Conservation (phyloP, 1,284 basidiomycete genomes). For the Caloboletus firmus region DNA sequence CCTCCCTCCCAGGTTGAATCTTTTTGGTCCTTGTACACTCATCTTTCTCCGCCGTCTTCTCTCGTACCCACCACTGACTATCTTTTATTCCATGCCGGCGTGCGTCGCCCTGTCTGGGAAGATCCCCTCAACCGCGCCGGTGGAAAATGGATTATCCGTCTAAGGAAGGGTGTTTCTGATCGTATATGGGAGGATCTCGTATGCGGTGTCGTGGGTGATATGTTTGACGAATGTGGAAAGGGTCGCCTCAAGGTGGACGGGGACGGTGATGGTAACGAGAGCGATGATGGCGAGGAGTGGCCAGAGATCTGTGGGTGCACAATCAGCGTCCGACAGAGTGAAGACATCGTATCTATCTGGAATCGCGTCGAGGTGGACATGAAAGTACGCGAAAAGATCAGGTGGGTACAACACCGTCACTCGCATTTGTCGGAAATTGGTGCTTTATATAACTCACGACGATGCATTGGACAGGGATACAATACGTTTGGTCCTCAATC, state of each 20-base stretch:
- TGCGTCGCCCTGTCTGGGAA: slow-evolving; percentile 87
- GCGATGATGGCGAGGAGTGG: slow-evolving; percentile 47
- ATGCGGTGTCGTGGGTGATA: slow-evolving; percentile 75
- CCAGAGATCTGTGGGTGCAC: slow-evolving; percentile 84
- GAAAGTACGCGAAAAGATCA: slow-evolving; percentile 69
- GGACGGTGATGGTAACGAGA: slow-evolving; percentile 38
- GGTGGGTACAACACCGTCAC: slow-evolving; percentile 44
- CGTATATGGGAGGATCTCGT: slow-evolving; percentile 82
- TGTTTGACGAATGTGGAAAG: slow-evolving; percentile 64
- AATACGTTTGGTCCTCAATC: slow-evolving; percentile 62
- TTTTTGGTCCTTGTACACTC: slow-evolving; percentile 83
- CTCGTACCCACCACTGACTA: slow-evolving; percentile 81
- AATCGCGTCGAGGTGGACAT: slow-evolving; percentile 68
- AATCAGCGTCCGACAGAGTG: slow-evolving; percentile 78
- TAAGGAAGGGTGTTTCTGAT: slow-evolving; percentile 80
- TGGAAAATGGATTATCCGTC: slow-evolving; percentile 90
- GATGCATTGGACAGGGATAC: slow-evolving; percentile 52
- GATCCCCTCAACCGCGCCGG: slow-evolving; percentile 84
- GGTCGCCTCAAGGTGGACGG: slow-evolving; percentile 26
- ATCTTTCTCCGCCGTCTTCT: slow-evolving; percentile 70
- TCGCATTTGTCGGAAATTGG: not conserved
- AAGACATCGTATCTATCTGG: slow-evolving; percentile 83
- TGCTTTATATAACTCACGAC: not conserved
- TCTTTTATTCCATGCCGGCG: slow-evolving; percentile 78
- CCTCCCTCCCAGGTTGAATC: slow-evolving; percentile 61